Evolutionary conservation across 768 basidiomycete species (phyloP).

Genomic region (Strobilomyces confusus): DNA sequence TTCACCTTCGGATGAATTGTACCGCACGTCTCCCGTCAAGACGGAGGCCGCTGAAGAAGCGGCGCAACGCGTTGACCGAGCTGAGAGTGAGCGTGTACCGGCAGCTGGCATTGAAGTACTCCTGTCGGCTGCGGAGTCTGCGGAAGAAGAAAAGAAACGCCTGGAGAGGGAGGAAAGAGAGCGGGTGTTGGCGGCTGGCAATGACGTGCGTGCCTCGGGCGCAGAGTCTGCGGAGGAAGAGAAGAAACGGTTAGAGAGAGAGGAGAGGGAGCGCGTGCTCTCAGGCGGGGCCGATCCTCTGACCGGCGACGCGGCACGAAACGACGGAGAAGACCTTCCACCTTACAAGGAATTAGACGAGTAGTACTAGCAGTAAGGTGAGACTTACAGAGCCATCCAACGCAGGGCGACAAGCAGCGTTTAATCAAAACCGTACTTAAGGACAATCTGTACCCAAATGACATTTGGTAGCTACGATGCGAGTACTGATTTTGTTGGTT

Average conservation of each 20-base stretch:
- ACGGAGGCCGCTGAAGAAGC: constrained; percentile 61
- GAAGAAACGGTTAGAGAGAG: constrained; percentile 60
- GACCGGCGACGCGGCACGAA: constrained; percentile 26
- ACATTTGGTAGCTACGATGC: too few species aligned
- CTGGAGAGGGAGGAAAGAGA: constrained; percentile 67
- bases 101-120: constrained; percentile 12
- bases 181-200: constrained; percentile 36
- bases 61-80: constrained; percentile 55
- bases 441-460: too few species aligned
- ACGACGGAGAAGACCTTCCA: constrained; percentile 36
- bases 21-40: constrained; percentile 23
- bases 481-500: too few species aligned
- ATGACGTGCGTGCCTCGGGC: background rate
- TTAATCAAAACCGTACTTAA: too few species aligned
- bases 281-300: constrained; percentile 10
- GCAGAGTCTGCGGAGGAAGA: constrained; percentile 51
- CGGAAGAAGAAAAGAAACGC: constrained; percentile 62
- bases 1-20: constrained; percentile 29
- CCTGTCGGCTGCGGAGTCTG: constrained; percentile 24
- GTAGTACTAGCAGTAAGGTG: too few species aligned
- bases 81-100: constrained; percentile 48
- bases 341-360: constrained; percentile 40
- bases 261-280: constrained; percentile 58
- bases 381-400: too few species aligned
- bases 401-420: too few species aligned